phyloP scores from a whole-genome alignment of 2,329 filamentous ascomycete species.

The Bipolaris oryzae region DNA sequence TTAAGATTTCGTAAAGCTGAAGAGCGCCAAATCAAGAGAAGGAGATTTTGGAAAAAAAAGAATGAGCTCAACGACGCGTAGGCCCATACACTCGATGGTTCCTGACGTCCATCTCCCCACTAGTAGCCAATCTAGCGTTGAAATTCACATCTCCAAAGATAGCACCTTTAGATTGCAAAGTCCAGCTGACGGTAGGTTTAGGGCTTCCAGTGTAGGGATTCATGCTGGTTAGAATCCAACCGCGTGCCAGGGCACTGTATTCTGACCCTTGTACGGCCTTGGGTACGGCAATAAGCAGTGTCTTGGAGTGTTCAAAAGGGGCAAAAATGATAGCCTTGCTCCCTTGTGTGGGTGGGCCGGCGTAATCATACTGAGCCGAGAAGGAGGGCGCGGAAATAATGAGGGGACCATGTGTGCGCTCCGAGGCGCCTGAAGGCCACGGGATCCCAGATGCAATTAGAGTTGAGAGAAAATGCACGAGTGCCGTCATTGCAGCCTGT shows the following conservation, averaged over 20 bases:
- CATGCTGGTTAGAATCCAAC: slow-evolving; percentile 49
- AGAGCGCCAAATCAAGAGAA: not conserved
- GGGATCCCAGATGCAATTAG: slow-evolving; percentile 42
- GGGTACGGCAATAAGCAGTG: slow-evolving; percentile 39
- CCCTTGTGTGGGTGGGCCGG: not conserved
- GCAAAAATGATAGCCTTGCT: slow-evolving; percentile 42
- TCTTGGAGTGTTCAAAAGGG: slow-evolving; percentile 41
- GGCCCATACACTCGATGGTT: slow-evolving; percentile 37
- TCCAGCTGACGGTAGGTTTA: slow-evolving; percentile 45
- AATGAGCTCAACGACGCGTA: not conserved
- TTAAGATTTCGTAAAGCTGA: not conserved
- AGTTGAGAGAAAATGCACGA: slow-evolving; percentile 27
- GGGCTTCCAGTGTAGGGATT: slow-evolving; percentile 31
- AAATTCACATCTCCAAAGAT: slow-evolving; percentile 48
- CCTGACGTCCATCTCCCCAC: slow-evolving; percentile 18
- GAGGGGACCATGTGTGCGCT: slow-evolving; percentile 40
- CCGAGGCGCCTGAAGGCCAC: slow-evolving; percentile 39
- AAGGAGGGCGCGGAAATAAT: slow-evolving; percentile 29
- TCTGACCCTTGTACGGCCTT: slow-evolving; percentile 28
- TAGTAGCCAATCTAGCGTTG: slow-evolving; percentile 18
- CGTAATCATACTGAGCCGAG: slow-evolving; percentile 2
- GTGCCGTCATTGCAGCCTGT: slow-evolving; percentile 21
- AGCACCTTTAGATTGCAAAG: slow-evolving; percentile 48
- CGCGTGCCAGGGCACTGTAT: slow-evolving; percentile 32
- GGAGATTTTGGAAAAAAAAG: not conserved